phyloP scores from a whole-genome alignment of 2,329 filamentous ascomycete genomes.

The Coccinonectria pachysandricola region DNA sequence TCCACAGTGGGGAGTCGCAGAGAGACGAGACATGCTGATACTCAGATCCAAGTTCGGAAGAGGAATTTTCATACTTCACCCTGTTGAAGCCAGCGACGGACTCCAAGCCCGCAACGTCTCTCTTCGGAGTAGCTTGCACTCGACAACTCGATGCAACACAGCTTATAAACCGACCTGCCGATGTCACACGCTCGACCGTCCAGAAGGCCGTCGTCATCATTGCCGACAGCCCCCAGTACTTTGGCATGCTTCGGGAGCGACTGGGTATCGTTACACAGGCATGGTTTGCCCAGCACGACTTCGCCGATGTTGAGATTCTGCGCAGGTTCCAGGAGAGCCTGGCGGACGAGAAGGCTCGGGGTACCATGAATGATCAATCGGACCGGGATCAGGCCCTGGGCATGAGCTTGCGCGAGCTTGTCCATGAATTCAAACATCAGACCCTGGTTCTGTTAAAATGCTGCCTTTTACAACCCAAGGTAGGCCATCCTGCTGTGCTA shows the following conservation, averaged over 20 bases:
- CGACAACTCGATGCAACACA: constrained; percentile 75
- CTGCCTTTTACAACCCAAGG: constrained; percentile 88
- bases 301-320: constrained; percentile 83
- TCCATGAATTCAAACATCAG: constrained; percentile 91
- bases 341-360: constrained; percentile 52
- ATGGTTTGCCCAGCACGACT: constrained; percentile 94
- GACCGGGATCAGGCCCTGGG: constrained; percentile 83
- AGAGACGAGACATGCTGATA: too few relatives aligned
- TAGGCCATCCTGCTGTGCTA: too few relatives aligned
- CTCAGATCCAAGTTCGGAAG: constrained; percentile 76
- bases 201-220: constrained; percentile 97
- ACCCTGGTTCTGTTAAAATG: constrained; percentile 91
- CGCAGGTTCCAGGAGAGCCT: constrained; percentile 85
- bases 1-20: not conserved
- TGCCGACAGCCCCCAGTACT: constrained; percentile 78
- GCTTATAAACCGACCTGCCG: constrained; percentile 67
- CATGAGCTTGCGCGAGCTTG: constrained; percentile 77
- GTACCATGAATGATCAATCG: constrained; percentile 50
- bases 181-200: constrained; percentile 94
- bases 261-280: constrained; percentile 84
- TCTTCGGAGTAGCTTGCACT: constrained; percentile 95
- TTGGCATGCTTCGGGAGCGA: constrained; percentile 83
- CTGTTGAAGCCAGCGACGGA: constrained; percentile 55
- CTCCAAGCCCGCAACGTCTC: constrained; percentile 55
- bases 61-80: constrained; percentile 99